Evolutionary conservation across 164 flowering plant species (phyloP), one percentile per base, ranked within the genome.

Genomic region (Warburgia ugandensis): DNA sequence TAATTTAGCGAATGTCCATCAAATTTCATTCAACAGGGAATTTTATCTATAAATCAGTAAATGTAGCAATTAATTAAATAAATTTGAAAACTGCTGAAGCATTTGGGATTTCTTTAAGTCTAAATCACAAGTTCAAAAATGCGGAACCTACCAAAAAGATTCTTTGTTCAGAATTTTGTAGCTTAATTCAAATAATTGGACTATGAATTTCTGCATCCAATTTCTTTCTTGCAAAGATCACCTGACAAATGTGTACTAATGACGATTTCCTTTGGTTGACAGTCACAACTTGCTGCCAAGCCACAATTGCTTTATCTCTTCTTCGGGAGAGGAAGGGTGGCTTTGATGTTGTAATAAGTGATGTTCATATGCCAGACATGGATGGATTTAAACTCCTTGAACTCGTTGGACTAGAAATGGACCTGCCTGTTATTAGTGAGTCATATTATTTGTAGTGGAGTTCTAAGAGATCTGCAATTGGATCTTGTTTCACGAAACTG

Each of bases 361-460:
- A 84, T 64, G 96, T 88, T 29, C 79, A 84, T 46, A 88, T 88
- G 96, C 96, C 96, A 28, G 96, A 85, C 69, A 84, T 87, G 91
- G 90, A 87, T 70, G 94, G 96, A 8, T 80, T 59, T 60, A 84
- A 78, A 42, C 88, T 87, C 40, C 94, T 88, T 55, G 91, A 88
- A 67, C 86, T 49, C 54, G 84, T 88, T 71, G 91, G 94, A 47
- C 63, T 84, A 40, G 96, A 87, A 64, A 87, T 80, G 94, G 94
- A 77, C 64, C 80, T 87, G 38, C 96, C 96, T 59, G 94, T 88
- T 45, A 84, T 88, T 61, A 88, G 96, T 88, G 48, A 84, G 88
- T 80, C 55, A 14, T 43, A 6, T 45, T 42, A 38, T 45, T 52
- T 32, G 13, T 47, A 8, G 4, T 39, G 4, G 17, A 28, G 14